Evolutionary conservation across 2,329 filamentous ascomycete species (phyloP).

Genomic region (Taxawa tesnikishii): DNA sequence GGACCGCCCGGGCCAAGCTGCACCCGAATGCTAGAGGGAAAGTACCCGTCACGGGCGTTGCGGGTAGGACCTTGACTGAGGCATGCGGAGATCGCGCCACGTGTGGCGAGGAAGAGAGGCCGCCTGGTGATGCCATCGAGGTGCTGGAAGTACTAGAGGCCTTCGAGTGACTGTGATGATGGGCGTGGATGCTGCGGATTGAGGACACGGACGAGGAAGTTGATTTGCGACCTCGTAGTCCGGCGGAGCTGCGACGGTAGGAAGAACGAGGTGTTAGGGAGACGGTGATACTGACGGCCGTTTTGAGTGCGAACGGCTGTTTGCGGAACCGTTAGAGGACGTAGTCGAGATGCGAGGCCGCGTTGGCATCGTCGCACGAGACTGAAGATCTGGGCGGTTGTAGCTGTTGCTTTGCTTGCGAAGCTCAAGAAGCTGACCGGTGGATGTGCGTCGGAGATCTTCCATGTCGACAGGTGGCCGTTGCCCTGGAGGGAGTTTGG

Average conservation of each 20-base stretch:
- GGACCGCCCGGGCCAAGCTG: no score
- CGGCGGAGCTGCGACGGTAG: slow-evolving; percentile 69
- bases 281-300: slow-evolving; percentile 76
- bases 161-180: slow-evolving; percentile 74
- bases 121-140: slow-evolving; percentile 39
- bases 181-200: slow-evolving; percentile 77
- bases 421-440: slow-evolving; percentile 11
- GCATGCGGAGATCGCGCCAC: not conserved
- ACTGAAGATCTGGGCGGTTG: slow-evolving; percentile 23
- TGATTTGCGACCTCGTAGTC: slow-evolving; percentile 82
- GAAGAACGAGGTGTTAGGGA: slow-evolving; percentile 81
- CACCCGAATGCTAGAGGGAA: slow-evolving; percentile 5
- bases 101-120: slow-evolving; percentile 5
- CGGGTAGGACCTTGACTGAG: slow-evolving; percentile 18
- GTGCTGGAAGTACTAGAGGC: slow-evolving; percentile 83
- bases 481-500: slow-evolving; percentile 6
- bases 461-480: slow-evolving; percentile 11
- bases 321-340: slow-evolving; percentile 21
- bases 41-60: slow-evolving; percentile 47
- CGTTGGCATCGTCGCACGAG: slow-evolving; percentile 24
- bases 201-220: slow-evolving; percentile 93
- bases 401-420: slow-evolving; percentile 1
- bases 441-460: slow-evolving; percentile 21
- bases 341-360: slow-evolving; percentile 32
- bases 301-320: slow-evolving; percentile 30